Conservation (phyloP, 208 protist species). For the Trypanosomatidae sp. region DNA sequence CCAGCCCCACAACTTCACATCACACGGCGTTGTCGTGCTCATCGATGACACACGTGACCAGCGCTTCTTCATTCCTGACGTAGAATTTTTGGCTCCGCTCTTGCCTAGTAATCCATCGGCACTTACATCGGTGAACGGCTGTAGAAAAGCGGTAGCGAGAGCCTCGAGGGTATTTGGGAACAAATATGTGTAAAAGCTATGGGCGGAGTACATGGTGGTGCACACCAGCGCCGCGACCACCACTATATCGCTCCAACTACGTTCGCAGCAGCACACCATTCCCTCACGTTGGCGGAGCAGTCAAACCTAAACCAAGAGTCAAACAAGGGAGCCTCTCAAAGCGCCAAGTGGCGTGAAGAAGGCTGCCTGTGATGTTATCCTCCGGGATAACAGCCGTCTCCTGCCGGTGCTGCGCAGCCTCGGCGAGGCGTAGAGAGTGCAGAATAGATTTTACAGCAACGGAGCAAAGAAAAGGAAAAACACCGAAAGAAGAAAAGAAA, state of each 20-base stretch:
- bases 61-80: not conserved
- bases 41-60: constrained; percentile 21
- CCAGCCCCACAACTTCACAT: constrained; percentile 44
- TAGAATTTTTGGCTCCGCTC: not conserved
- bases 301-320: not conserved
- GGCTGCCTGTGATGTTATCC: not conserved
- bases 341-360: not conserved
- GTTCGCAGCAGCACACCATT: constrained; percentile 35
- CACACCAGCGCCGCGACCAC: constrained; percentile 58
- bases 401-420: not conserved
- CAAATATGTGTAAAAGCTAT: constrained; percentile 77
- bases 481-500: not conserved
- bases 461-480: not conserved
- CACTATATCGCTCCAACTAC: constrained; percentile 48
- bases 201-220: constrained; percentile 63
- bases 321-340: not conserved
- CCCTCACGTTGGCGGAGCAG: not conserved
- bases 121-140: constrained; percentile 22
- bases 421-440: not conserved
- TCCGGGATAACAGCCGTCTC: not conserved
- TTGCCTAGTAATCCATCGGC: constrained; percentile 12
- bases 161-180: constrained; percentile 64
- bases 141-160: constrained; percentile 20
- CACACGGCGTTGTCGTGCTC: constrained; percentile 5
- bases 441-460: not conserved